Conservation (phyloP, 2,329 filamentous ascomycete species). For the Verticillium nubilum region DNA sequence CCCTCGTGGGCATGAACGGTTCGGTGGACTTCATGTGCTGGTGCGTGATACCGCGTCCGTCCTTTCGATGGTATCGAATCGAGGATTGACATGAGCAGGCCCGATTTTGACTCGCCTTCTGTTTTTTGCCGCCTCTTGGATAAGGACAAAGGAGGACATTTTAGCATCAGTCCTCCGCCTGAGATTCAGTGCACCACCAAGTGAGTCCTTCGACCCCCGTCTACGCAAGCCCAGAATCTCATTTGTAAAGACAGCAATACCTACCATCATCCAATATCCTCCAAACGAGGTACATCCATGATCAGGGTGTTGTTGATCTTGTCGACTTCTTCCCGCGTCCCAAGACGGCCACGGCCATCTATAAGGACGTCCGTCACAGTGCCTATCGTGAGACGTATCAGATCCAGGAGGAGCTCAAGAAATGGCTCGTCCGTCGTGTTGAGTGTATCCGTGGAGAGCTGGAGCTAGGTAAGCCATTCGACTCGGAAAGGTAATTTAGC, state of each 20-base stretch:
- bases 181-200: constrained; percentile 59
- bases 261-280: constrained; percentile 70
- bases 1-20: constrained; percentile 67
- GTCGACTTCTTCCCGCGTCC: constrained; percentile 73
- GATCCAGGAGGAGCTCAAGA: constrained; percentile 59
- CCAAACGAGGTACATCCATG: constrained; percentile 72
- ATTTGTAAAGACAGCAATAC: constrained; percentile 54
- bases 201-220: constrained; percentile 3
- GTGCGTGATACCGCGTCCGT: constrained; percentile 32
- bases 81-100: constrained; percentile 41
- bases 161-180: constrained; percentile 56
- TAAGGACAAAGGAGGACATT: constrained; percentile 69
- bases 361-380: constrained; percentile 38
- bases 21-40: constrained; percentile 77
- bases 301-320: constrained; percentile 67
- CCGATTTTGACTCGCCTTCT: constrained; percentile 72
- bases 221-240: not conserved
- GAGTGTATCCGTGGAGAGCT: constrained; percentile 67
- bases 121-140: constrained; percentile 71
- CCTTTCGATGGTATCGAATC: not conserved
- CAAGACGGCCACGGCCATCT: constrained; percentile 48
- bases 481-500: not conserved
- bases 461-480: constrained; percentile 43
- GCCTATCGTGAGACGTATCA: constrained; percentile 47
- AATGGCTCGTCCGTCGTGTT: constrained; percentile 65